Base-by-base conservation (phyloP, 805 yeast species). In the Wickerhamomyces ciferrii region DNA sequence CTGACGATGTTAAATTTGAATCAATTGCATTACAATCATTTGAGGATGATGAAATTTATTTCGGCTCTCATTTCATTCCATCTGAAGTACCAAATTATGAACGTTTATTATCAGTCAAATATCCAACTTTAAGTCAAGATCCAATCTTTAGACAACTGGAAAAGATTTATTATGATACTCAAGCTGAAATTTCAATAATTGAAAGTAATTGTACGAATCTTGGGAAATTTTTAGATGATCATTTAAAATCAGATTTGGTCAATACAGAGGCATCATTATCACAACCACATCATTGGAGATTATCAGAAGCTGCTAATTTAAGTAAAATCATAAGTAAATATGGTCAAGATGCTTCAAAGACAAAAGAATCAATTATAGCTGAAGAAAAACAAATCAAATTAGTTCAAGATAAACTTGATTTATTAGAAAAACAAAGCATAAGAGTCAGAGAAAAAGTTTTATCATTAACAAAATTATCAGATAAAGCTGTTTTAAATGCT, bases 211-310 rank as follows among this genome's bases (percentile, higher is more conserved):
- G 60, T 20, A 23, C 45, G 2, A 60, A 54, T 10, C 38, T 69
- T 15, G 56, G 59, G 6, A 35, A 25, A 0, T 64, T 67, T 38
- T 48, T 70, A n/a, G 42, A 48, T n/a, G 71, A 69, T 41, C 73
- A 70, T 42, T 42, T 61, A 20, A 51, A 53, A 4, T 35, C 47
- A 11, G 46, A 58, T 8, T 51, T 64, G 7, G 46, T 36, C 8
- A 67, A 70, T 41, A 56, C 69, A 2, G 52, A 49, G 7, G 47
- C 40, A 2, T 56, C 71, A 0, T 32, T 68, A 1, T 52, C 55
- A 15, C 50, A 57, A 42, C 47, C 60, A 15, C 60, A 64, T 38
- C 63, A 68, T 10, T 71, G 76, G 76, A 66, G 72, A 53, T 45
- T 71, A 19, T 44, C 60, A 14, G 73, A 70, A 44, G 52, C 56